Evolutionary conservation across 2,329 filamentous ascomycete genomes (phyloP).

Genomic region (Aureobasidium leucospermi): DNA sequence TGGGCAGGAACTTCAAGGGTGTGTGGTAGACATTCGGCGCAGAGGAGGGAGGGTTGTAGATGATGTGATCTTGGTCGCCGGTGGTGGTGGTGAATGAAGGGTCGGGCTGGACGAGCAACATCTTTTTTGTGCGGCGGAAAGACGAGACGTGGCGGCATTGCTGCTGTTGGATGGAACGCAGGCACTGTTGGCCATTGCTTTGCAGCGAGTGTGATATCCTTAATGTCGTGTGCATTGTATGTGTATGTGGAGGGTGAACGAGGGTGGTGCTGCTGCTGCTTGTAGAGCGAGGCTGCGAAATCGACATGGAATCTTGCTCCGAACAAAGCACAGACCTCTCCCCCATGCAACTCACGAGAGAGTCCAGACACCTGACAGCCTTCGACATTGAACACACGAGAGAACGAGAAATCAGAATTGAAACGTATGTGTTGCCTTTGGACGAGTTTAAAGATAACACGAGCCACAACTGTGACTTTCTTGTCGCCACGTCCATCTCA

Average conservation of each 20-base stretch:
- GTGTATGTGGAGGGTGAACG: not conserved
- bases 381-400: not conserved
- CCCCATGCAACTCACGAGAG: not conserved
- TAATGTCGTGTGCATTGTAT: slow-evolving; percentile 10
- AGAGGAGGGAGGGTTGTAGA: slow-evolving; percentile 60
- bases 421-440: not conserved
- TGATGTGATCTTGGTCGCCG: slow-evolving; percentile 43
- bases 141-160: slow-evolving; percentile 38
- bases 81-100: slow-evolving; percentile 33
- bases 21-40: slow-evolving; percentile 58
- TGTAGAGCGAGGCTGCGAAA: not conserved
- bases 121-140: slow-evolving; percentile 39
- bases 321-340: slow-evolving; percentile 3
- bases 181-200: not conserved
- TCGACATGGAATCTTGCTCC: slow-evolving; percentile 7
- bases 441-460: not conserved
- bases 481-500: not conserved
- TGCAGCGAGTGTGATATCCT: slow-evolving; percentile 13
- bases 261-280: slow-evolving; percentile 4
- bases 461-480: not conserved
- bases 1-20: slow-evolving; percentile 56
- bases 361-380: not conserved
- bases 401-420: not conserved
- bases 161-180: slow-evolving; percentile 13
- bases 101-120: slow-evolving; percentile 38